phyloP scores from a whole-genome alignment of 139 green algal genomes.

The Coelastrella sp. region DNA sequence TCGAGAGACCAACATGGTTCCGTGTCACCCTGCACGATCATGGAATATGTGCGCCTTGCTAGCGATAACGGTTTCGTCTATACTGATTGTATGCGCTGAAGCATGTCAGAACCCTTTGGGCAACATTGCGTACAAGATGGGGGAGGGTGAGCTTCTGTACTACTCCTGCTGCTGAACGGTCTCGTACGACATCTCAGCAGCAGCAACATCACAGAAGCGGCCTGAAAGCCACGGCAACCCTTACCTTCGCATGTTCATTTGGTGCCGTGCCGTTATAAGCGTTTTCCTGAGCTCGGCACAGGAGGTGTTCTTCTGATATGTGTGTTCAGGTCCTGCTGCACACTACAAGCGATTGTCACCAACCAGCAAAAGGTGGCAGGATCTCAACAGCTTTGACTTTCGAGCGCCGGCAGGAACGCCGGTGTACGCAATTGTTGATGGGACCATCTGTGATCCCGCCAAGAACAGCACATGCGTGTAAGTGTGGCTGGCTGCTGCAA shows the following conservation, averaged over 20 bases:
- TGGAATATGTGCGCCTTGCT: too few species aligned
- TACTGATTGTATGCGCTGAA: not conserved
- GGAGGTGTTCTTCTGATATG: not conserved
- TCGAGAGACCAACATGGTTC: too few species aligned
- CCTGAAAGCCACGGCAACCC: too few species aligned
- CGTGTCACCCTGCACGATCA: not conserved
- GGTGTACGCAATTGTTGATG: slow-evolving; percentile 3
- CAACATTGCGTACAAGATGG: not conserved
- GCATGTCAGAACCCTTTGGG: not conserved
- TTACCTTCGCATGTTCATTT: too few species aligned
- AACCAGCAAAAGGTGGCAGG: slow-evolving; percentile 24
- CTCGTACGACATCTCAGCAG: too few species aligned
- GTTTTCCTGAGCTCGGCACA: too few species aligned
- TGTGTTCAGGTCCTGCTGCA: slow-evolving; percentile 23
- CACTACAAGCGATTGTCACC: slow-evolving; percentile 9
- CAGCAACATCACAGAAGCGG: too few species aligned
- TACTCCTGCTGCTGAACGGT: not conserved
- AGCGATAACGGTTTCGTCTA: not conserved
- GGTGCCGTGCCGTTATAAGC: too few species aligned
- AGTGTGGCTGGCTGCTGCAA: not conserved
- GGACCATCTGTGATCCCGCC: slow-evolving; percentile 20
- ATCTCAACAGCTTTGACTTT: slow-evolving; percentile 31
- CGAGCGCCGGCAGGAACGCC: slow-evolving; percentile 14
- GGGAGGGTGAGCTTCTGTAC: not conserved
- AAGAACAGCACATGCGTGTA: slow-evolving; percentile 42